Conservation (phyloP, 345 rosid genomes). For the Eucalyptus lansdowneana region DNA sequence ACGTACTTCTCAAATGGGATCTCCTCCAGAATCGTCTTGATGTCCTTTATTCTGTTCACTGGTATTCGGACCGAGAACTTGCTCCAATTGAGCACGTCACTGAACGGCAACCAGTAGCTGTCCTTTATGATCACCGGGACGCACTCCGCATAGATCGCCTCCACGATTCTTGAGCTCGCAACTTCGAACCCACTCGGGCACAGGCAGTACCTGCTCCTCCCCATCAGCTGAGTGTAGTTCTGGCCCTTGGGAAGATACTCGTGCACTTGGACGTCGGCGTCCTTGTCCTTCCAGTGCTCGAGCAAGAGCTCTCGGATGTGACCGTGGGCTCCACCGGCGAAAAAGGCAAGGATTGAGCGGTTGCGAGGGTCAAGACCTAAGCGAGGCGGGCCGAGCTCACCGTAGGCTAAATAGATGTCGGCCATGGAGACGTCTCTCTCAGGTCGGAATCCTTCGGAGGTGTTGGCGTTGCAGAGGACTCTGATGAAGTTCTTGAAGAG, state of each 20-base stretch:
- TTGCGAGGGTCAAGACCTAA: slow-evolving; percentile 2
- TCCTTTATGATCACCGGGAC: not conserved
- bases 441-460: slow-evolving; percentile 51
- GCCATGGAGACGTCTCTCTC: slow-evolving; percentile 56
- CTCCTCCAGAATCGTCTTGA: slow-evolving; percentile 29
- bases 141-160: not conserved
- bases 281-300: slow-evolving; percentile 59
- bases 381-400: slow-evolving; percentile 3
- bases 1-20: slow-evolving; percentile 22
- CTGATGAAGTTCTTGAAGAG: slow-evolving; percentile 43
- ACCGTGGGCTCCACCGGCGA: slow-evolving; percentile 63
- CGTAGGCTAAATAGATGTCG: slow-evolving; percentile 11
- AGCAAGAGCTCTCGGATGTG: slow-evolving; percentile 25
- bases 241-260: slow-evolving; percentile 11
- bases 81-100: not conserved
- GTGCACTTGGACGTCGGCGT: slow-evolving; percentile 35
- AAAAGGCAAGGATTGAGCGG: slow-evolving; percentile 46
- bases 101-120: not conserved
- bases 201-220: slow-evolving; percentile 39
- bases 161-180: not conserved
- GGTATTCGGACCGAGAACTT: not conserved
- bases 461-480: slow-evolving; percentile 73
- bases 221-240: slow-evolving; percentile 27
- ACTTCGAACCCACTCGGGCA: not conserved
- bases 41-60: not conserved